Evolutionary conservation across 2,329 filamentous ascomycete genomes (phyloP).

Genomic region (Albophoma yamanashiensis): DNA sequence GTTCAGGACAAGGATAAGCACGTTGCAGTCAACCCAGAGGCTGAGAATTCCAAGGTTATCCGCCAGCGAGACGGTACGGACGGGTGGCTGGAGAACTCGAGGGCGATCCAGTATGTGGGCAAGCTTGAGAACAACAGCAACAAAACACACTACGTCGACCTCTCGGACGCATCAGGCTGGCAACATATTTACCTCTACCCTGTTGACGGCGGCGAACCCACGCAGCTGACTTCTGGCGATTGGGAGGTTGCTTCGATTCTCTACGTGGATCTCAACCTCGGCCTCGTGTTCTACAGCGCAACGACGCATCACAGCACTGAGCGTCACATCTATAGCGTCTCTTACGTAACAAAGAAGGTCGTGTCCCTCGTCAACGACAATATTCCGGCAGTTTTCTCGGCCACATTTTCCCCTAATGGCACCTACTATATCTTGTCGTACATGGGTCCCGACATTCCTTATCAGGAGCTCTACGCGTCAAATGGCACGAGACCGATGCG

Average conservation of each 20-base stretch:
- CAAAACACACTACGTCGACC: slow-evolving; percentile 49
- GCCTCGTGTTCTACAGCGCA: slow-evolving; percentile 53
- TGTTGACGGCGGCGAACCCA: slow-evolving; percentile 40
- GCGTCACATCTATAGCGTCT: slow-evolving; percentile 57
- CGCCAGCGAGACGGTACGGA: slow-evolving; percentile 47
- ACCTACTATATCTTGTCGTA: slow-evolving; percentile 59
- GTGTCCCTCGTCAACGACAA: slow-evolving; percentile 52
- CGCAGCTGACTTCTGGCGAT: slow-evolving; percentile 50
- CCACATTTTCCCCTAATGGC: slow-evolving; percentile 51
- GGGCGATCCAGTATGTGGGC: slow-evolving; percentile 45
- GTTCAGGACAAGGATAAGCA: slow-evolving; percentile 56
- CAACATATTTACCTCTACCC: slow-evolving; percentile 59
- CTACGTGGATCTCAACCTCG: slow-evolving; percentile 44
- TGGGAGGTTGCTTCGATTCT: slow-evolving; percentile 54
- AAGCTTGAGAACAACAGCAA: slow-evolving; percentile 23
- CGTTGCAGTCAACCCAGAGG: slow-evolving; percentile 44
- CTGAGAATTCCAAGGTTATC: slow-evolving; percentile 32
- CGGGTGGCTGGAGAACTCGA: slow-evolving; percentile 52
- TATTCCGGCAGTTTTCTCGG: slow-evolving; percentile 47
- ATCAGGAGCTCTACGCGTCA: slow-evolving; percentile 53
- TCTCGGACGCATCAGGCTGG: slow-evolving; percentile 58
- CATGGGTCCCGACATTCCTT: slow-evolving; percentile 55
- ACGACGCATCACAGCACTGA: slow-evolving; percentile 57
- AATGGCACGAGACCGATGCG: slow-evolving; percentile 42
- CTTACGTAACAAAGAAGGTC: slow-evolving; percentile 40